These are phyloP conservation scores for Phytophthora tentaculata DNA, from an alignment of 352 stramenopile genomes.

Conservation along the genomic window DNA sequence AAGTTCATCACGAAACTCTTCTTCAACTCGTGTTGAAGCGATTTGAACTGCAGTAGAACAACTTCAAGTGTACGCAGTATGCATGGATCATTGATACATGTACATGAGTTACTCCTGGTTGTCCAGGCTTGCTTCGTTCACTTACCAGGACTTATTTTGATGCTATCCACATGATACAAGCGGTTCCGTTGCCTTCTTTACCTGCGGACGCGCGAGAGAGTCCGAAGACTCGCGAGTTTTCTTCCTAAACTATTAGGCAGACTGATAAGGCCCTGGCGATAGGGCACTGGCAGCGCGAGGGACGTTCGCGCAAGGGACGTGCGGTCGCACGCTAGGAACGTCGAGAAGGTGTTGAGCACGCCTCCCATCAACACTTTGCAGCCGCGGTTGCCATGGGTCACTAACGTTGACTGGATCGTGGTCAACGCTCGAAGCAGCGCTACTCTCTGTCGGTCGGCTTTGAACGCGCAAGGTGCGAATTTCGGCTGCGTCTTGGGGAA, in stretches of 20 bases:
- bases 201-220: conserved; percentile 15
- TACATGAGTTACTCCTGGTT: conserved; percentile 13
- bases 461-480: conserved; percentile 21
- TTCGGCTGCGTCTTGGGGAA: conserved; percentile 45
- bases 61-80: neutral
- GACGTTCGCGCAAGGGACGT: conserved; percentile 19
- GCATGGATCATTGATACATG: neutral
- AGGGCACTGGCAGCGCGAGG: conserved; percentile 15
- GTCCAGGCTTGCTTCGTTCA: conserved; percentile 8
- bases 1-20: neutral
- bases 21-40: neutral
- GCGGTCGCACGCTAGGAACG: conserved; percentile 28
- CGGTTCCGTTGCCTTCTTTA: neutral
- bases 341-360: conserved; percentile 39
- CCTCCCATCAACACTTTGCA: conserved; percentile 43
- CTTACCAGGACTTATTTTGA: conserved; percentile 3
- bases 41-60: neutral
- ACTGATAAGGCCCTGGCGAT: conserved; percentile 9
- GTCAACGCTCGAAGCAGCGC: conserved; percentile 38
- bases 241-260: conserved; percentile 26
- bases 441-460: conserved; percentile 26
- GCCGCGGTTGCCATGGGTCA: conserved; percentile 44
- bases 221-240: conserved; percentile 24
- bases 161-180: neutral
- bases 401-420: conserved; percentile 46